Percentiles rank a stretch among this genome's conserved stretches.
phyloP scores from a whole-genome alignment of 2,329 filamentous ascomycete genomes.

The Aspergillus spinulosporus region DNA sequence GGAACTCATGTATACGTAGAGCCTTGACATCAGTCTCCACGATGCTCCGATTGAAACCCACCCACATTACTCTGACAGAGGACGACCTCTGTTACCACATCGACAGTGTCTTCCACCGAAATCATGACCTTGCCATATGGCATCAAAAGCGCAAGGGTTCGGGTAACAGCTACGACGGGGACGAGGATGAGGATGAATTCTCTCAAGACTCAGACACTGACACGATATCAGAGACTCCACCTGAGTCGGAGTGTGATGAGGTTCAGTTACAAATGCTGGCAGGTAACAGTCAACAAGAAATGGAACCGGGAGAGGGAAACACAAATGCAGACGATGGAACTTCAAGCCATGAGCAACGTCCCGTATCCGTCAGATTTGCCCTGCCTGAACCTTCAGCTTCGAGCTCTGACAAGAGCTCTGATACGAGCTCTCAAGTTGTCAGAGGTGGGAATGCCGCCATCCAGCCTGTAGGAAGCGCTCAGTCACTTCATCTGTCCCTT shows the following conservation, averaged over 20 bases:
- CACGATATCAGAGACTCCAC: neutral
- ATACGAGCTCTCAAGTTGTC: neutral
- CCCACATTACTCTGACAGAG: constrained; percentile 33
- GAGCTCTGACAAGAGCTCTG: neutral
- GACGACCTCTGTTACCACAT: constrained; percentile 36
- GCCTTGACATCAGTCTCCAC: neutral
- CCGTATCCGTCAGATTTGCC: neutral
- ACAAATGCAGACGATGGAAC: neutral
- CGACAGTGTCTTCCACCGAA: constrained; percentile 24
- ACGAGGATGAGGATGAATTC: constrained; percentile 11
- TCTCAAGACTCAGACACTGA: constrained; percentile 12
- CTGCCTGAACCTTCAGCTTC: neutral
- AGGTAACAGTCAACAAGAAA: neutral
- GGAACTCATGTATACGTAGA: neutral
- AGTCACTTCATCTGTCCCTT: neutral
- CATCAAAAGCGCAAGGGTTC: constrained; percentile 20
- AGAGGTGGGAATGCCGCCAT: neutral
- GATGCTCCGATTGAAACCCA: constrained; percentile 40
- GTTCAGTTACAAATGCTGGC: neutral
- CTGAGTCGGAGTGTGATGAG: constrained; percentile 8
- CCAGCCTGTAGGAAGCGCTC: neutral
- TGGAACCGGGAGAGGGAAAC: neutral
- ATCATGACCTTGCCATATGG: constrained; percentile 19
- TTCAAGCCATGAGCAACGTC: neutral
- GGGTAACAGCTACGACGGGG: constrained; percentile 10